Base-by-base conservation (phyloP, 1,284 basidiomycete genomes). In the Rhodotorula sp. region DNA sequence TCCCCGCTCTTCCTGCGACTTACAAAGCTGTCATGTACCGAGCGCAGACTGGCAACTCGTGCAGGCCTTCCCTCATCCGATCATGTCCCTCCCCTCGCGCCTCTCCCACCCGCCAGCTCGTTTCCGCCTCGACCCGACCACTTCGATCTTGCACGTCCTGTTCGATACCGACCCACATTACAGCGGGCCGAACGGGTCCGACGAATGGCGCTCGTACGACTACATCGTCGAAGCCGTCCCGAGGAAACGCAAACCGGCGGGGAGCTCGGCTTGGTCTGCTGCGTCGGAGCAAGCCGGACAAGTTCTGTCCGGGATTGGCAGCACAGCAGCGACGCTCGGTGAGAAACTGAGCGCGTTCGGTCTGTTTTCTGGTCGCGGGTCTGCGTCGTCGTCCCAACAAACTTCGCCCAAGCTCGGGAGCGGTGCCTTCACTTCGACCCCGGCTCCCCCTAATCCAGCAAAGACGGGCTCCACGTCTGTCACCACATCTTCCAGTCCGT, bases 51-150 rank as follows among this genome's bases (percentile, higher is more conserved):
- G 26, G 46, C 47, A 51, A 34, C 67, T 77, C 23, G 54, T 58
- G 6, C 70, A 74, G 12, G 58, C 69, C 1, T 47, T 56, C 31
- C 73, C 78, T 12, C 70, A 64, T 5, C 76, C 78, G 3, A 56
- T 78, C 46, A 69, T 60, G 14, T 54, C 62, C 1, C 65, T 68
- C 26, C 71, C 75, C 14, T 74, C 73, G 0, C 21, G 57, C 1
- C 54, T 39, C 16, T 78, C 76, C 1, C 78, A 78, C 64, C 75
- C 78, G 0, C 59, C 65, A 2, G 75, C 77, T 0, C 62, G 67
- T 7, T 78, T 78, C 70, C 52, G 31, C 12, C 75, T 76, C 56
- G 77, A 78, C 54, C 73, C 73, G 1, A 29, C n/a, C 5, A 77
- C 76, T 2, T 61, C 60, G 3, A 77, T 72, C 5, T 69, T 78